Base-by-base conservation (phyloP, 2,329 filamentous ascomycete genomes). In the Rutstroemia sp. region DNA sequence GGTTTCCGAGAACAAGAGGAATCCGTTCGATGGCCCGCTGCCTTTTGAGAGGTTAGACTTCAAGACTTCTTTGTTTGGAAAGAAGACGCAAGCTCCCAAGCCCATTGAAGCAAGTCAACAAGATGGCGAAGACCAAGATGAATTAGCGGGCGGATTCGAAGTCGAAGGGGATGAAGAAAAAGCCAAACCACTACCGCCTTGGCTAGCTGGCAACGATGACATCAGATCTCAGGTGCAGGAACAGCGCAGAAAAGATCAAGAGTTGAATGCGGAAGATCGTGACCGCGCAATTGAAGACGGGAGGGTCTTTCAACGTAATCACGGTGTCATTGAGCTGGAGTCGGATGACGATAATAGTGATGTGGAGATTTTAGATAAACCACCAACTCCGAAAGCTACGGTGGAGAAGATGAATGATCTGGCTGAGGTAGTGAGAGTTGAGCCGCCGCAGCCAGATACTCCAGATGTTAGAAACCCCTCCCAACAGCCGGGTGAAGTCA, bases 41-140 rank as follows among this genome's bases (percentile, higher is more conserved):
- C 94, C 94, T 0, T 99, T 99, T 66, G 91, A 96, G 64, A 92
- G 90, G 67, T 77, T 96, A 1, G 83, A 87, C 46, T 84, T 80
- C 77, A 85, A 81, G 52, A 85, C 81, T 2, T 79, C 77, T 1
- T 74, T 84, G 2, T 84, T 83, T 58, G 72, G 71, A 5, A 77
- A 75, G 60, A 76, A 74, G 9, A 44, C 30, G 19, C 61, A 64
- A 7, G 42, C 58, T 0, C 62, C 69, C 9, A 58, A 63, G 6
- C 63, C 38, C 8, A 59, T 63, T 6, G 54, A 57, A 0, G 62
- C 59, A 7, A 44, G 51, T 5, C 52, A 57, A 0, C 62, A 59
- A 9, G 42, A 52, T 12, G 58, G 65, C 4, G 67, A 69, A 21
- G 60, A 62, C 41, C 61, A 38, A 37, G 38, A 71, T 75, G 10